Conservation (phyloP, 192 early-diverging fungal species). For the Entomortierella parvispora region DNA sequence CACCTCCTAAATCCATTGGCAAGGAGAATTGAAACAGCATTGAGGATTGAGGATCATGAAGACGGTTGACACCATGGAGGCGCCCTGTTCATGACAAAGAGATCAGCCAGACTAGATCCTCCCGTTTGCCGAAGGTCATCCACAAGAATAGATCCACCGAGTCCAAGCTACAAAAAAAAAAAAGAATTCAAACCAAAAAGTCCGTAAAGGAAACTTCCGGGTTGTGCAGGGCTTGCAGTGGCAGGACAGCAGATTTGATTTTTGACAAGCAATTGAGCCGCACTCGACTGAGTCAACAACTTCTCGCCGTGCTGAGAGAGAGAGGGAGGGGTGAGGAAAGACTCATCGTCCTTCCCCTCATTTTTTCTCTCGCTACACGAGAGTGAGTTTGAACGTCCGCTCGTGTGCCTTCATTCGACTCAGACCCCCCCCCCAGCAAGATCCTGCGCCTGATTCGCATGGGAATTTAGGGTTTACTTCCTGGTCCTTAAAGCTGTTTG, state of each 20-base stretch:
- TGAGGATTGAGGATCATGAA: no score
- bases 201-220: background rate
- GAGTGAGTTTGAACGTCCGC: no score
- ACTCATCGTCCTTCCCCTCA: background rate
- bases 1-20: no score
- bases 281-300: no score
- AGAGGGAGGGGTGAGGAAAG: background rate
- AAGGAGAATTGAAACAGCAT: no score
- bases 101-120: conserved; percentile 31
- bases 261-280: no score
- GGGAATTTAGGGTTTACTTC: conserved; percentile 1
- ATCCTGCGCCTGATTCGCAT: background rate
- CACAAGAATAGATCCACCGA: no score
- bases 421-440: no score
- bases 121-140: no score
- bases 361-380: conserved; percentile 4
- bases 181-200: background rate
- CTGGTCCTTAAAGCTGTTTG: background rate
- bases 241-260: no score
- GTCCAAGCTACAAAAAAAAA: conserved; percentile 4
- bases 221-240: no score
- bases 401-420: background rate
- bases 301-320: no score
- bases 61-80: background rate
- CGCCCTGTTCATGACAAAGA: conserved; percentile 40